Evolutionary conservation across 176 grass and related monocot genomes (phyloP).

Genomic region (Eleusine coracana): DNA sequence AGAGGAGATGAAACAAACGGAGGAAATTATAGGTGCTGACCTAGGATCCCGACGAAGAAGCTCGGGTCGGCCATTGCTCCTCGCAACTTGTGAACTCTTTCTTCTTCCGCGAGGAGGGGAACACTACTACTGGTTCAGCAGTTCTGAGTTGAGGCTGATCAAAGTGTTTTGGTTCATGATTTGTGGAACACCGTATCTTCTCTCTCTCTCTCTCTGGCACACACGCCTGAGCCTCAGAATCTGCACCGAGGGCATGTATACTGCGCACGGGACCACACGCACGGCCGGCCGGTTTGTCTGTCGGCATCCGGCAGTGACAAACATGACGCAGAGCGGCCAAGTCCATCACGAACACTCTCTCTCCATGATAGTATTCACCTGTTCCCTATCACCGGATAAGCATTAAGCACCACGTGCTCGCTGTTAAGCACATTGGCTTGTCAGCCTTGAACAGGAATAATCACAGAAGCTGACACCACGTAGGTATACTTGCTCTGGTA

Average conservation of each 20-base stretch:
- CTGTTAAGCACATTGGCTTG: not conserved
- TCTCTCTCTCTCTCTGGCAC: too few species aligned
- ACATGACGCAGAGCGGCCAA: not conserved
- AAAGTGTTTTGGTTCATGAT: too few species aligned
- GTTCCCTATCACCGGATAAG: not conserved
- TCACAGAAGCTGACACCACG: not conserved
- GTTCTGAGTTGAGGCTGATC: too few species aligned
- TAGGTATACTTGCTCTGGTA: not conserved
- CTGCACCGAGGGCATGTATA: not conserved
- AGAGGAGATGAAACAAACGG: not conserved
- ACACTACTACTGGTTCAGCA: too few species aligned
- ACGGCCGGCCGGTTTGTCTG: not conserved
- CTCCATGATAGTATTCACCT: not conserved
- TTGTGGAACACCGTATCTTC: too few species aligned
- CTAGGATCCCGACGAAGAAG: conserved; percentile 70
- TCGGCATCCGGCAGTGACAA: not conserved
- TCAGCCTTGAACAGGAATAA: not conserved
- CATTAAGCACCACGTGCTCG: not conserved
- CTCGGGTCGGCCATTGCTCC: conserved; percentile 52
- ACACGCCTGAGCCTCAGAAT: too few species aligned
- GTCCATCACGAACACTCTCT: not conserved
- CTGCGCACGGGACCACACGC: not conserved
- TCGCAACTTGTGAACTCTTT: not conserved
- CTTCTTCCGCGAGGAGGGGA: not conserved
- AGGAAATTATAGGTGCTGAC: not conserved